Percentiles rank a stretch among this genome's conserved stretches.
Evolutionary conservation across 345 rosid species (phyloP).

Genomic region (Aegle marmelos): DNA sequence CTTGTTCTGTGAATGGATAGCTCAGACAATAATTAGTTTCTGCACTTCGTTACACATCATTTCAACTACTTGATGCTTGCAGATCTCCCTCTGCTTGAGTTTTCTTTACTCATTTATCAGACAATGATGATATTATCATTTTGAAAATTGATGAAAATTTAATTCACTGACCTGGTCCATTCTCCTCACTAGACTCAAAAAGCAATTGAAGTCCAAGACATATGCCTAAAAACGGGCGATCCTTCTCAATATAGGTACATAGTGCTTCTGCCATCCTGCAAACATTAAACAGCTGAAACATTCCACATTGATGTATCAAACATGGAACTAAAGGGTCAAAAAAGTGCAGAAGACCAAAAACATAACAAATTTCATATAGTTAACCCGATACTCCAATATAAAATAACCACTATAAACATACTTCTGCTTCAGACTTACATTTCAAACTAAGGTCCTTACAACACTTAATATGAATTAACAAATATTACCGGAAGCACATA

Average conservation of each 20-base stretch:
- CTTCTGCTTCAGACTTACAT: background rate
- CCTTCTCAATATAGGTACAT: conserved; percentile 65
- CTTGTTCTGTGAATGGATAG: background rate
- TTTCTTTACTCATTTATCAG: background rate
- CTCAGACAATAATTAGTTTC: background rate
- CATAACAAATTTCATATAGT: background rate
- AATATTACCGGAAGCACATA: conserved; percentile 7
- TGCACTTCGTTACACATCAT: background rate
- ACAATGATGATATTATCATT: background rate
- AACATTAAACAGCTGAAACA: conserved; percentile 7
- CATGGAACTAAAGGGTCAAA: background rate
- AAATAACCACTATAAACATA: background rate
- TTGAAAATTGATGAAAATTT: background rate
- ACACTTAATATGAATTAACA: background rate
- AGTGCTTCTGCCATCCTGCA: conserved; percentile 92
- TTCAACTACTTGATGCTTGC: background rate
- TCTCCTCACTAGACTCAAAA: conserved; percentile 87
- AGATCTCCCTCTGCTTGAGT: background rate
- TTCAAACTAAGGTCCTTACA: background rate
- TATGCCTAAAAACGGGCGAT: conserved; percentile 94
- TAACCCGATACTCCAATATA: background rate
- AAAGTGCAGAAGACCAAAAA: background rate
- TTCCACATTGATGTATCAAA: background rate
- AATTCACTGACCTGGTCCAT: conserved; percentile 65
- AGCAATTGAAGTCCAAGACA: conserved; percentile 96